Percentiles rank a stretch among this genome's conserved stretches.
Conservation (phyloP, 768 basidiomycete genomes). For the Polyporus arcularius region DNA sequence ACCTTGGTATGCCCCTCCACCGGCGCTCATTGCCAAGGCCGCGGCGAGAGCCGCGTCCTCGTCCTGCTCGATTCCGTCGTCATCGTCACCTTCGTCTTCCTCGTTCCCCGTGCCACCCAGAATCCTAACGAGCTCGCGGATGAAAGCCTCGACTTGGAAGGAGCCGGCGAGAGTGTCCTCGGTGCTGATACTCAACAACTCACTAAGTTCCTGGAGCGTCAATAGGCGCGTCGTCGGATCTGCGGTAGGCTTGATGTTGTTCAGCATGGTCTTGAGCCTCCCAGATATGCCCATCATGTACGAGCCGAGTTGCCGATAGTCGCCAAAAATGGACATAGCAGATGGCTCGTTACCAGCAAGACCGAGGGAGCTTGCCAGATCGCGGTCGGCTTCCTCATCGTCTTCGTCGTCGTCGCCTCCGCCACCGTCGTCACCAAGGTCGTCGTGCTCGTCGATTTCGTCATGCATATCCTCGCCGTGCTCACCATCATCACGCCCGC, state of each 20-base stretch:
- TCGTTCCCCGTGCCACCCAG: slow-evolving; percentile 77
- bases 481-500: slow-evolving; percentile 49
- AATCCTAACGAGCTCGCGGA: slow-evolving; percentile 89
- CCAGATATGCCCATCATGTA: slow-evolving; percentile 89
- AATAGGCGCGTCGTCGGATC: slow-evolving; percentile 85
- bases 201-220: slow-evolving; percentile 92
- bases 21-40: slow-evolving; percentile 80
- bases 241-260: slow-evolving; percentile 82
- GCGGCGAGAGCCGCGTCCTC: slow-evolving; percentile 91
- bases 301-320: slow-evolving; percentile 87
- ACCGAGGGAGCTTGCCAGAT: slow-evolving; percentile 25
- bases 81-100: slow-evolving; percentile 77
- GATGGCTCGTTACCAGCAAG: slow-evolving; percentile 61
- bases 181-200: slow-evolving; percentile 92
- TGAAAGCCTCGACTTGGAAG: slow-evolving; percentile 92
- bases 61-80: slow-evolving; percentile 60
- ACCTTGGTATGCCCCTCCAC: slow-evolving; percentile 62
- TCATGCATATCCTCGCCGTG: slow-evolving; percentile 47
- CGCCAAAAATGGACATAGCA: slow-evolving; percentile 81
- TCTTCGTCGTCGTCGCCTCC: slow-evolving; percentile 50
- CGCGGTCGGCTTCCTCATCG: slow-evolving; percentile 49
- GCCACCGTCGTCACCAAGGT: slow-evolving; percentile 45
- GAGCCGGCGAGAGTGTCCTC: slow-evolving; percentile 96
- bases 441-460: slow-evolving; percentile 45
- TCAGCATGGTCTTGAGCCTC: slow-evolving; percentile 88